phyloP scores from a whole-genome alignment of 1,284 basidiomycete species.

The Irpex rosettiformis region DNA sequence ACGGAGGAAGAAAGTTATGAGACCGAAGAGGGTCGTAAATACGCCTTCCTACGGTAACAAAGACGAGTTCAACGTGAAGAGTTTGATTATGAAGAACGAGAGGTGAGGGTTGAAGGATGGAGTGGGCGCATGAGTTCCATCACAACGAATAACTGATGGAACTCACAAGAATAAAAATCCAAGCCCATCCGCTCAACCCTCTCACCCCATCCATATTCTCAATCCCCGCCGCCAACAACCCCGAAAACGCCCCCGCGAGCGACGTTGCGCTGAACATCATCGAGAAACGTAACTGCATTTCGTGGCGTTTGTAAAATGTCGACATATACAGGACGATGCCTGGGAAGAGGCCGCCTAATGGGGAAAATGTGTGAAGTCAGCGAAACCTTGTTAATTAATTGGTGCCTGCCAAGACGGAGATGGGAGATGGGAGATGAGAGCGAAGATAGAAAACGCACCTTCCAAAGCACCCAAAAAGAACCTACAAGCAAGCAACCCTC shows the following conservation, averaged over 20 bases:
- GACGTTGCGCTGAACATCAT: background rate
- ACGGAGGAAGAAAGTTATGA: background rate
- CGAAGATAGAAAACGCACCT: no score
- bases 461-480: conserved; percentile 28
- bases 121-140: background rate
- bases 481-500: conserved; percentile 23
- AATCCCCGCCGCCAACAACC: background rate
- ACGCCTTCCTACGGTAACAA: background rate
- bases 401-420: no score
- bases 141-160: background rate
- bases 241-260: background rate
- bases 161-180: background rate
- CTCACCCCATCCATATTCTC: background rate
- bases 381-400: background rate
- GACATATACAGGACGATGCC: conserved; percentile 22
- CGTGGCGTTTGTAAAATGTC: conserved; percentile 24
- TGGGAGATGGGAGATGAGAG: no score
- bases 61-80: no score
- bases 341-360: conserved; percentile 18
- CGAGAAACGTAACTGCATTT: conserved; percentile 24
- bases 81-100: no score
- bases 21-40: background rate
- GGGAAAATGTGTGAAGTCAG: background rate
- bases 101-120: no score
- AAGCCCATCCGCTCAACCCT: background rate